Evolutionary conservation across 2,329 filamentous ascomycete genomes (phyloP).

Genomic region (Botrytis paeoniae): DNA sequence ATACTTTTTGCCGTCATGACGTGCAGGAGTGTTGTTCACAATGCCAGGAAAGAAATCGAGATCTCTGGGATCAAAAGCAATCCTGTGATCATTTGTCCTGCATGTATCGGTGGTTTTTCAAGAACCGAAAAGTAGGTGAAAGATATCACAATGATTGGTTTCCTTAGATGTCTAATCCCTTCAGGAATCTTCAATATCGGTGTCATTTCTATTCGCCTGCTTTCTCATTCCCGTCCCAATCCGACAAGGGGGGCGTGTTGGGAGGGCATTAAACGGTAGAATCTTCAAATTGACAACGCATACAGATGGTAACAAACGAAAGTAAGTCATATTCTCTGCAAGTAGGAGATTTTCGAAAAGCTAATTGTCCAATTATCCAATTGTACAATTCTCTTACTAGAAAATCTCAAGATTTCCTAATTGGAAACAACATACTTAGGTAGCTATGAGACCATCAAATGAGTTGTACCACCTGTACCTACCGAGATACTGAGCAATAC

Average conservation of each 20-base stretch:
- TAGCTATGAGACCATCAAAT: neutral
- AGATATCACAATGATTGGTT: neutral
- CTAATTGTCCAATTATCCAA: neutral
- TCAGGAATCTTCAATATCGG: conserved; percentile 6
- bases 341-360: neutral
- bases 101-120: neutral
- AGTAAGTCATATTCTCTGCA: neutral
- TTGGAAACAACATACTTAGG: neutral
- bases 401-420: neutral
- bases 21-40: conserved; percentile 1
- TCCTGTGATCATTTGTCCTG: conserved; percentile 17
- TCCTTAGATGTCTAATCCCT: neutral
- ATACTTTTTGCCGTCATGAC: neutral
- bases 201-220: conserved; percentile 15
- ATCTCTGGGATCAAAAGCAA: conserved; percentile 15
- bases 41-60: conserved; percentile 1
- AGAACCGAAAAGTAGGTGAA: neutral
- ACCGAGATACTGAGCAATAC: neutral
- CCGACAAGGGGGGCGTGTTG: neutral
- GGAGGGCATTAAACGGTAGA: neutral
- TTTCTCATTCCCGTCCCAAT: conserved; percentile 9
- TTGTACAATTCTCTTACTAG: neutral
- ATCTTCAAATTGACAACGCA: conserved; percentile 20
- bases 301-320: conserved; percentile 9
- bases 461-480: neutral